Evolutionary conservation across 1,284 basidiomycete genomes (phyloP).

Genomic region (Ustilago cynodontis): DNA sequence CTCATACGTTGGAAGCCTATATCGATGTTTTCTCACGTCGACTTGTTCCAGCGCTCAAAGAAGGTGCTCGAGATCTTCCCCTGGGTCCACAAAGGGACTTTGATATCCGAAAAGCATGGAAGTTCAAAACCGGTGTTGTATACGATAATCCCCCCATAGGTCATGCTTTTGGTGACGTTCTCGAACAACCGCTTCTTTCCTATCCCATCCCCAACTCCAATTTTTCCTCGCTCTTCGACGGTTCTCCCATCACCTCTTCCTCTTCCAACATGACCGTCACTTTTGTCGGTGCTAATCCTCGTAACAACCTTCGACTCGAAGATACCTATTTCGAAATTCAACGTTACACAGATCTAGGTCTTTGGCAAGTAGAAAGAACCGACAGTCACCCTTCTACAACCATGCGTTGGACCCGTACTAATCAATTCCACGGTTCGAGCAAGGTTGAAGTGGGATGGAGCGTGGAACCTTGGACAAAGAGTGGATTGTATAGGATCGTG

Average conservation of each 20-base stretch:
- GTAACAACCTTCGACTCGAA: constrained; percentile 83
- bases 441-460: constrained; percentile 48
- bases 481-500: constrained; percentile 76
- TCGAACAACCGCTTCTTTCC: constrained; percentile 75
- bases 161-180: constrained; percentile 77
- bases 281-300: constrained; percentile 83
- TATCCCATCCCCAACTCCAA: constrained; percentile 73
- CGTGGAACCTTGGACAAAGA: constrained; percentile 73
- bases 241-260: constrained; percentile 3
- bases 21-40: constrained; percentile 77
- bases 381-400: constrained; percentile 85
- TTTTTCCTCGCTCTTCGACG: constrained; percentile 5
- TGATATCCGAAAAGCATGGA: constrained; percentile 77
- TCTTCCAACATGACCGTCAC: constrained; percentile 75
- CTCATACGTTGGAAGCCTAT: constrained; percentile 83
- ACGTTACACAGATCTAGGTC: constrained; percentile 70
- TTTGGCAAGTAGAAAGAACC: constrained; percentile 77
- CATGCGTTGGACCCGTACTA: constrained; percentile 75
- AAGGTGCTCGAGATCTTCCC: constrained; percentile 72
- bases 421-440: constrained; percentile 41
- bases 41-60: constrained; percentile 70
- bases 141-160: constrained; percentile 70
- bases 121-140: constrained; percentile 51
- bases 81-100: constrained; percentile 79
- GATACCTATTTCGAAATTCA: constrained; percentile 81